Evolutionary conservation across 192 early-diverging fungal genomes (phyloP).

Genomic region (Entomortierella parvispora): DNA sequence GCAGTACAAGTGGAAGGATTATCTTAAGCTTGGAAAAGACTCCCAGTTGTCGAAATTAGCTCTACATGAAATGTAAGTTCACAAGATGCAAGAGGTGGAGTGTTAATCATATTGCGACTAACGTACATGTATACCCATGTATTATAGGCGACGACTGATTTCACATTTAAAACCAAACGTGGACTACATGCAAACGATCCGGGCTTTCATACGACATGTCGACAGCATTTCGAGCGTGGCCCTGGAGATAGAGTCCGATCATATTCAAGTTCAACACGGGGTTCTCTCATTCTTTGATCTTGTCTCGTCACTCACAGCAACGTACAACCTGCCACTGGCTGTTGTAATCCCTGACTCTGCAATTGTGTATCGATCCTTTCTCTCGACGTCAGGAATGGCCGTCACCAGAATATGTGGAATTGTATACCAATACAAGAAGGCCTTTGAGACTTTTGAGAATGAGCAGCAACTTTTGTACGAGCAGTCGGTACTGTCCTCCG

Average conservation of each 20-base stretch:
- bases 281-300: conserved; percentile 61
- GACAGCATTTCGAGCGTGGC: conserved; percentile 44
- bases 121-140: background rate
- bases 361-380: conserved; percentile 55
- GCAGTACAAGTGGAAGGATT: conserved; percentile 52
- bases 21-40: conserved; percentile 31
- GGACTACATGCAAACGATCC: conserved; percentile 56
- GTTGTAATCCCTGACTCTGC: conserved; percentile 58
- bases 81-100: too few relatives aligned
- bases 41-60: conserved; percentile 19
- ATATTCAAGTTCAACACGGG: conserved; percentile 57
- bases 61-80: conserved; percentile 31
- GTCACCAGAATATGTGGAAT: conserved; percentile 61
- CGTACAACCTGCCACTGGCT: conserved; percentile 29
- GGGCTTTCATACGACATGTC: conserved; percentile 56
- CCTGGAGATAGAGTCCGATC: conserved; percentile 53
- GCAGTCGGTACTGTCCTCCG: conserved; percentile 17
- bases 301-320: conserved; percentile 24
- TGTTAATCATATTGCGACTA: too few relatives aligned
- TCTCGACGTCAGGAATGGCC: conserved; percentile 57
- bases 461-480: conserved; percentile 37
- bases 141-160: conserved; percentile 40
- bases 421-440: conserved; percentile 53
- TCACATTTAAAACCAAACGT: conserved; percentile 51
- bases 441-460: conserved; percentile 55